These are phyloP conservation scores for Anthracocystis setariae DNA, from an alignment of 1,284 basidiomycete species.

Conservation along the genomic window DNA sequence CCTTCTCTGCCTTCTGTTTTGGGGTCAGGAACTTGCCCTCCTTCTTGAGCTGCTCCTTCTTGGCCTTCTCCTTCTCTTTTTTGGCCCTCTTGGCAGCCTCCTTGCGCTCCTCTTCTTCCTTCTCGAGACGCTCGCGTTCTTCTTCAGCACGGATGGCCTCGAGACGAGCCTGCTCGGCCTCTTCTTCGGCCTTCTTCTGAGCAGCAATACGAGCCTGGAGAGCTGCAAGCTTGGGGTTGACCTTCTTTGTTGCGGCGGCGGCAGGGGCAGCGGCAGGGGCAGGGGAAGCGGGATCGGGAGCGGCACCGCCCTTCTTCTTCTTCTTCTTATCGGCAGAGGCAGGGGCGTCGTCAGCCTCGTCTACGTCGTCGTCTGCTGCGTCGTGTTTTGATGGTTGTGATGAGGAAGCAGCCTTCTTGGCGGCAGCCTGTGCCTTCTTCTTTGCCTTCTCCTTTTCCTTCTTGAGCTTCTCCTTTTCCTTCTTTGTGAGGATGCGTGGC, in stretches of 20 bases:
- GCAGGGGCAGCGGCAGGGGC: constrained; percentile 49
- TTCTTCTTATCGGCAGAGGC: constrained; percentile 54
- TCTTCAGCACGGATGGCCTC: constrained; percentile 59
- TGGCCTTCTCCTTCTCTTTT: constrained; percentile 65
- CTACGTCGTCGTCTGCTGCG: constrained; percentile 26
- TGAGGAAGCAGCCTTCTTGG: constrained; percentile 48
- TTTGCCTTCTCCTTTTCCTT: constrained; percentile 67
- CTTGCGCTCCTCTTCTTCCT: constrained; percentile 65
- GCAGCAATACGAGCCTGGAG: constrained; percentile 66
- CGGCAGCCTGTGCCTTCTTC: constrained; percentile 63
- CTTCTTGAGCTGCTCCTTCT: constrained; percentile 65
- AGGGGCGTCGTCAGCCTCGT: constrained; percentile 32
- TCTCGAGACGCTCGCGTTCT: constrained; percentile 64
- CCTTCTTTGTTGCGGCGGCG: constrained; percentile 55
- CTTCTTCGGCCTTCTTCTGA: constrained; percentile 65
- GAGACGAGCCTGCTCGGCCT: constrained; percentile 58
- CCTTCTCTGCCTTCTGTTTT: constrained; percentile 94
- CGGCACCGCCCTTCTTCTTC: constrained; percentile 55
- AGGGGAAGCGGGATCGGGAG: constrained; percentile 36
- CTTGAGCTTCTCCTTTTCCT: constrained; percentile 67
- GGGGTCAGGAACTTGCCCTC: constrained; percentile 67
- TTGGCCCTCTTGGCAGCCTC: constrained; percentile 62
- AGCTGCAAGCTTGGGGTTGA: constrained; percentile 62
- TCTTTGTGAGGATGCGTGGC: constrained; percentile 61
- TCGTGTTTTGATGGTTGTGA: constrained; percentile 41